Evolutionary conservation across 805 yeast genomes (phyloP), one percentile per base, ranked within the genome.

Genomic region (Lipomyces sp.): DNA sequence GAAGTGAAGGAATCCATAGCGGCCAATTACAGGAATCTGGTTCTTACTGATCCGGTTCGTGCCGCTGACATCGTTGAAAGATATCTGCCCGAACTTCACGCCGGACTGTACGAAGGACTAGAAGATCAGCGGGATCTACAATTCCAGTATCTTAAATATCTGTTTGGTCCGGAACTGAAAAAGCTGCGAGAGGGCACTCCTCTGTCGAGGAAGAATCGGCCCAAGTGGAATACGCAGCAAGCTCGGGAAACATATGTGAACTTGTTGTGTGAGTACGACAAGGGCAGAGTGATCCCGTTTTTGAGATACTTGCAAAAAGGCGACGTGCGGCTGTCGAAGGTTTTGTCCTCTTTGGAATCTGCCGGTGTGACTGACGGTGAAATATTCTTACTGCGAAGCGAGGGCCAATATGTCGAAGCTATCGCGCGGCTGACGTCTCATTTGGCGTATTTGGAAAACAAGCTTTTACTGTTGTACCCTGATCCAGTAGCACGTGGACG

Each of bases 281-380:
- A 45, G 26, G 45, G 28, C 18, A 41, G 44, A n/a, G 57, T 59
- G 26, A 40, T 56, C 16, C 45, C 35, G 16, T 56, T 53, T 46
- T 24, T 58, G 39, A 45, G 58, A 23, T 41, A 47, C 28, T 37
- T 58, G 37, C 54, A 52, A 26, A 46, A 49, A 24, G 61, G 56
- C 29, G 61, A 58, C 22, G 53, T 57, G 19, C 44, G 59, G 21
- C 39, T 56, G 26, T 49, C 47, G 22, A 49, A 45, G 24, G 60
- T 58, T 13, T 31, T 56, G 21, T 43, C 58, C 11, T 38, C 58
- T 32, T 51, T 58, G 6, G 60, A 56, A 39, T 19, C 28, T 3
- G 58, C 53, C 7, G 58, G 59, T 5, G 58, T 53, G 19, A 48
- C 53, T n/a, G 60, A 58, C 24, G 58, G 60, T 8, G 58, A 52